Base-by-base conservation (phyloP, 108 stramenopile species). In the Cylindrotheca closterium region DNA sequence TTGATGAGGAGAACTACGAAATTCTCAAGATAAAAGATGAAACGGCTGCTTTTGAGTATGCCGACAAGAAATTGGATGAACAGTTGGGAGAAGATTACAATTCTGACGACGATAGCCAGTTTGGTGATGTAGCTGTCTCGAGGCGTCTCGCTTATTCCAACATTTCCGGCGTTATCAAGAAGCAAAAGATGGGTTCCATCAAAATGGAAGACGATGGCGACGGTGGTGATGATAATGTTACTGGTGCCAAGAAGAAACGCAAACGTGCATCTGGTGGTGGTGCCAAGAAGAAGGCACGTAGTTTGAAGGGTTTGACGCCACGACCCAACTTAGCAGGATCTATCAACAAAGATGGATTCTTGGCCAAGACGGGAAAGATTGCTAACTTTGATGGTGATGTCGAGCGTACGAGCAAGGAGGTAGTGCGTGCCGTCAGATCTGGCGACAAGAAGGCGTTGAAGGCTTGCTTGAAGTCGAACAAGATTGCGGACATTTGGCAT, bases 391-490 rank as follows among this genome's bases (percentile, higher is more conserved):
- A 10, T 10, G 51, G 51, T 8, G 51, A 52, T 23, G 21, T 52
- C 51, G 51, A 52, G 19, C 51, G 51, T 8, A 22, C 21, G 18
- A 19, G 51, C 51, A 52, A 52, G 51, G 51, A 52, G 21, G 19
- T 52, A 18, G 19, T 52, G 8, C 51, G 51, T 8, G 51, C 51
- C 8, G 51, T 52, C 22, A 7, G 7, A 8, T n/a, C 51, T 8
- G 21, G 21, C 7, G 51, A 52, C 19, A 10, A n/a, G 17, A 52
- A 52, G 51, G 51, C 51, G 19, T 19, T 52, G 17, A 52, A 52
- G 51, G 19, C 19, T 10, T 10, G 18, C 51, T 8, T 52, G 21
- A 10, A 10, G 28, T 32, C 28, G 28, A 29, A 58, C 8, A 58
- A 15, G 10, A 24, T 29, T 8, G 28, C 31, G 27, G 12, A 32